Conservation (phyloP, 305 asterid species). For the Fraxinus platypoda region DNA sequence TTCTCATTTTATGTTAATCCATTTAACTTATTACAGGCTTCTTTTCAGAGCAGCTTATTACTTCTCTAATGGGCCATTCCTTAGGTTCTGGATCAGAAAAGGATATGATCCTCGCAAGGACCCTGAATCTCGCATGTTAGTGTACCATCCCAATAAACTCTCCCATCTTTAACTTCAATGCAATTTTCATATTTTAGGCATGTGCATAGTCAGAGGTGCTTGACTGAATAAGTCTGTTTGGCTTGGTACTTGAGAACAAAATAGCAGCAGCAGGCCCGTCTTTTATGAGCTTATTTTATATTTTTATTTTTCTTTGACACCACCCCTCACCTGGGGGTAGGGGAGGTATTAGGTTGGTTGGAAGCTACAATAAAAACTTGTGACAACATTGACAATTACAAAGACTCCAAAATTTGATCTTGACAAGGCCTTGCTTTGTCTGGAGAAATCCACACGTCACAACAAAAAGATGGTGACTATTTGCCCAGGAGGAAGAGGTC, state of each 20-base stretch:
- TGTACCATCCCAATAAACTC: constrained; percentile 11
- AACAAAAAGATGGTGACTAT: background rate
- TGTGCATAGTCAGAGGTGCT: background rate
- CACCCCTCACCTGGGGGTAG: background rate
- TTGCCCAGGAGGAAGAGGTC: background rate
- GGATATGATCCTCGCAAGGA: constrained; percentile 98
- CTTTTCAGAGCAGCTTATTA: constrained; percentile 82
- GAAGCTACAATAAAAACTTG: background rate
- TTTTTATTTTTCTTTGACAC: background rate
- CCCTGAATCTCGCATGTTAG: constrained; percentile 91
- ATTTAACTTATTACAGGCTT: constrained; percentile 56
- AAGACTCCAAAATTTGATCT: background rate
- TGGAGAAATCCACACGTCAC: background rate
- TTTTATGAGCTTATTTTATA: background rate
- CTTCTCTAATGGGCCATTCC: constrained; percentile 87
- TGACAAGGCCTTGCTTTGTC: background rate
- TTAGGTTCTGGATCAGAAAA: constrained; percentile 83
- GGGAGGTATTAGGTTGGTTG: background rate
- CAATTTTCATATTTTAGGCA: constrained; percentile 18
- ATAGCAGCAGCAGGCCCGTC: background rate
- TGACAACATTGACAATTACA: background rate
- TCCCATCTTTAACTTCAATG: constrained; percentile 11
- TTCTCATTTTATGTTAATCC: constrained; percentile 23
- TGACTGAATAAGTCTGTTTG: constrained; percentile 4
- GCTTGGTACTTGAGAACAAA: background rate